These are phyloP conservation scores for Pyricularia pennisetigena DNA, from an alignment of 2,329 filamentous ascomycete species.

Conservation along the genomic window DNA sequence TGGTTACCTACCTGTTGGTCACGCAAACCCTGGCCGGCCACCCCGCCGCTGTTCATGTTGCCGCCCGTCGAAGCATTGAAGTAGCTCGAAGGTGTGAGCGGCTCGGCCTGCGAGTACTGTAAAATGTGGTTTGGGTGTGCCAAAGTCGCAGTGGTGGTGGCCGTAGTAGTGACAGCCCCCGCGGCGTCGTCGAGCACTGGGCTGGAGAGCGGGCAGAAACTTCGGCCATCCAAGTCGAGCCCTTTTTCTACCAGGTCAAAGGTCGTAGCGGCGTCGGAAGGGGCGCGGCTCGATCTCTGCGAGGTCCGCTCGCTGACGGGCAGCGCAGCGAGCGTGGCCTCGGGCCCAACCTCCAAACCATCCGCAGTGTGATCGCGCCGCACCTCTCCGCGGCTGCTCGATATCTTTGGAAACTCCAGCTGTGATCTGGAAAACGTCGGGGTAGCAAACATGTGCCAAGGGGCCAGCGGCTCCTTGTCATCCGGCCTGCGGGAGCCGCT, in stretches of 20 bases:
- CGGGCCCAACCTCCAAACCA: background rate
- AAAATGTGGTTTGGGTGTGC: background rate
- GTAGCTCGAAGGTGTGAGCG: background rate
- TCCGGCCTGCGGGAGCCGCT: background rate
- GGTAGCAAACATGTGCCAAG: background rate
- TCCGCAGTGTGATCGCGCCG: background rate
- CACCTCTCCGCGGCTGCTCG: no score
- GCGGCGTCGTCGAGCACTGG: background rate
- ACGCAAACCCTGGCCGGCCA: background rate
- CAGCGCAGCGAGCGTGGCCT: background rate
- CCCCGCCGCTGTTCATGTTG: background rate
- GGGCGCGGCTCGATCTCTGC: background rate
- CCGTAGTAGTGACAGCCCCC: background rate
- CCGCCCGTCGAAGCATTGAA: background rate
- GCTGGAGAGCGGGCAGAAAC: background rate
- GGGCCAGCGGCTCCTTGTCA: background rate
- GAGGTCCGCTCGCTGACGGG: background rate
- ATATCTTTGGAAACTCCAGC: no score
- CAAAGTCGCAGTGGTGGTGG: background rate
- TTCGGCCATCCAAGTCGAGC: background rate
- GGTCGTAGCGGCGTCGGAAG: background rate
- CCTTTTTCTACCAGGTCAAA: background rate
- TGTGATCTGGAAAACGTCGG: background rate
- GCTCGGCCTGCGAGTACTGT: background rate
- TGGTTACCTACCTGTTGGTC: background rate